Evolutionary conservation across 2,329 filamentous ascomycete species (phyloP).

Genomic region (Myotisia sp.): DNA sequence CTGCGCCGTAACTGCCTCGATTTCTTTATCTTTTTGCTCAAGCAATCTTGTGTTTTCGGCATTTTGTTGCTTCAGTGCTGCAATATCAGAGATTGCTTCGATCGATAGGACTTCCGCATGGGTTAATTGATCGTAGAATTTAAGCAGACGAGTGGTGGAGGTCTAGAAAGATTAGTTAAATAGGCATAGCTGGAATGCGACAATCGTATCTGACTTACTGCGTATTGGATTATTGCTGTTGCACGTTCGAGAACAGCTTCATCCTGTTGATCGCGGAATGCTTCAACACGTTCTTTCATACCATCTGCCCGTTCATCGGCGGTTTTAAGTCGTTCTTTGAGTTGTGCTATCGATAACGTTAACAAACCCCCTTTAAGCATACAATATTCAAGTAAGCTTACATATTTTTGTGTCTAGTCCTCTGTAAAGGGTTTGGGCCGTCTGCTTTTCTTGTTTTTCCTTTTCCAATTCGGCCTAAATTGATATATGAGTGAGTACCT

Average conservation of each 20-base stretch:
- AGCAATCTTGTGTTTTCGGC: conserved; percentile 39
- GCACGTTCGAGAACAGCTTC: conserved; percentile 43
- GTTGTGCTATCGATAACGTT: conserved; percentile 23
- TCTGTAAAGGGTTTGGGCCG: conserved; percentile 48
- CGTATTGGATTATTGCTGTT: conserved; percentile 41
- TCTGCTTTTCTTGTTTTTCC: conserved; percentile 56
- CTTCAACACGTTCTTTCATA: conserved; percentile 36
- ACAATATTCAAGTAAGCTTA: conserved; percentile 29
- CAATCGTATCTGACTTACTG: conserved; percentile 28
- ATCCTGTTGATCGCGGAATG: conserved; percentile 43
- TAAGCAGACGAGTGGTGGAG: conserved; percentile 45
- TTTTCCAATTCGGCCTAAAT: conserved; percentile 24
- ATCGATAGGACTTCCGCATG: conserved; percentile 57
- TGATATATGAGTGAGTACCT: conserved; percentile 24
- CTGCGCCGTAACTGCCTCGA: conserved; percentile 19
- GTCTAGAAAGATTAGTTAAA: background rate
- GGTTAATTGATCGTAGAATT: conserved; percentile 48
- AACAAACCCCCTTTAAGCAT: conserved; percentile 11
- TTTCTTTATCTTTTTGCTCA: conserved; percentile 18
- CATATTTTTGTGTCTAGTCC: conserved; percentile 58
- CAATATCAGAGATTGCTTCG: conserved; percentile 70
- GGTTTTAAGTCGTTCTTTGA: conserved; percentile 34
- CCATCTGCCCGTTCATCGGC: conserved; percentile 27
- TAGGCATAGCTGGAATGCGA: background rate
- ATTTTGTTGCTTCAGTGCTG: conserved; percentile 54